Percentiles rank a stretch among this genome's conserved stretches.
Evolutionary conservation across 768 basidiomycete species (phyloP).

Genomic region (Podaxis sp.): DNA sequence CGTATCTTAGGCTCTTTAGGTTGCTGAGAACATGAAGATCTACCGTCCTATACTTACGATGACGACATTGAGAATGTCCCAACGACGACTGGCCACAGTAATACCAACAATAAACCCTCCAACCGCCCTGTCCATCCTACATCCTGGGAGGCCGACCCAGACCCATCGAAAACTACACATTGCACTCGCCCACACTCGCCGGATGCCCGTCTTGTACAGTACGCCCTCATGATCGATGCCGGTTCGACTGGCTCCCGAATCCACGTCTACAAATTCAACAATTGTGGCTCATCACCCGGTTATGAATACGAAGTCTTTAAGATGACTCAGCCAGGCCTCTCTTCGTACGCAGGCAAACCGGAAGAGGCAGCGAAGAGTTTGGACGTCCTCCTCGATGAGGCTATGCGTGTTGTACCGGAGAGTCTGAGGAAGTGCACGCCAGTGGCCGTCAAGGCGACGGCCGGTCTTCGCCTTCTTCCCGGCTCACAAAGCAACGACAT

Average conservation of each 20-base stretch:
- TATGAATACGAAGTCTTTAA: conserved; percentile 96
- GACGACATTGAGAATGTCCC: conserved; percentile 4
- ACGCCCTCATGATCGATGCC: conserved; percentile 96
- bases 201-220: conserved; percentile 69
- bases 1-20: conserved; percentile 16
- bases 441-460: conserved; percentile 89
- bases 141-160: conserved; percentile 71
- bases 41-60: conserved; percentile 3
- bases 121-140: conserved; percentile 34
- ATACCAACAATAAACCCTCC: conserved; percentile 12
- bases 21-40: conserved; percentile 4
- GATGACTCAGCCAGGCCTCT: conserved; percentile 78
- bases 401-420: conserved; percentile 72
- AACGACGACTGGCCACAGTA: conserved; percentile 6
- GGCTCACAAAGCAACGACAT: conserved; percentile 63
- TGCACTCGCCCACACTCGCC: conserved; percentile 59
- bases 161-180: conserved; percentile 69
- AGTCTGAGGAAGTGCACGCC: conserved; percentile 74
- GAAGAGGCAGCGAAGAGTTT: conserved; percentile 74
- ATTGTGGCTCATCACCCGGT: conserved; percentile 69
- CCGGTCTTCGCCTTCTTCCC: conserved; percentile 78
- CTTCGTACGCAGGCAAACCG: conserved; percentile 56
- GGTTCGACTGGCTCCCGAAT: conserved; percentile 97
- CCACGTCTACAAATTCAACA: conserved; percentile 98
- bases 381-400: conserved; percentile 78